These are phyloP conservation scores for Emericellopsis terricola DNA, from an alignment of 495 filamentous ascomycete genomes.

Conservation along the genomic window DNA sequence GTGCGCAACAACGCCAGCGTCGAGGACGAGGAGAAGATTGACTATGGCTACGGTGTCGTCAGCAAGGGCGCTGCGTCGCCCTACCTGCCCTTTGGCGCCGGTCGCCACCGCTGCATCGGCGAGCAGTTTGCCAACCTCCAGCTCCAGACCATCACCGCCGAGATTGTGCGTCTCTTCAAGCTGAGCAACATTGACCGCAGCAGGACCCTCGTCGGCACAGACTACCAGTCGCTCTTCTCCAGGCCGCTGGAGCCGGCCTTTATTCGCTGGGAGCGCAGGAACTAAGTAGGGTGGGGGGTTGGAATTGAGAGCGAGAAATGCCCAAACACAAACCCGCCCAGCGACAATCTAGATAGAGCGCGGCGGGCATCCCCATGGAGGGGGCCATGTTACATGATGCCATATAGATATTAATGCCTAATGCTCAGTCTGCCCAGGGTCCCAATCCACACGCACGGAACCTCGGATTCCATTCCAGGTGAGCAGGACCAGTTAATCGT, in stretches of 20 bases:
- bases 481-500: too few species aligned
- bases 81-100: slow-evolving; percentile 90
- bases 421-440: too few species aligned
- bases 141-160: slow-evolving; percentile 68
- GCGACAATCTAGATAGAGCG: background rate
- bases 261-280: slow-evolving; percentile 47
- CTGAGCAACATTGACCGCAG: slow-evolving; percentile 53
- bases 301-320: background rate
- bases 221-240: slow-evolving; percentile 57
- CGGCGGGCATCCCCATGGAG: background rate
- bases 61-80: slow-evolving; percentile 74
- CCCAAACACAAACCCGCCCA: background rate
- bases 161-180: slow-evolving; percentile 56
- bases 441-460: too few species aligned
- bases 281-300: slow-evolving; percentile 5
- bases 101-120: slow-evolving; percentile 86
- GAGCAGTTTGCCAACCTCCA: slow-evolving; percentile 96
- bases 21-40: slow-evolving; percentile 57
- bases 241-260: slow-evolving; percentile 45
- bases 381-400: background rate
- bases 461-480: too few species aligned
- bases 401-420: too few species aligned
- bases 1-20: slow-evolving; percentile 27
- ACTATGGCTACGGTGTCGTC: slow-evolving; percentile 89
- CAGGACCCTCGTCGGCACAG: slow-evolving; percentile 55